Conservation (phyloP, 2,329 filamentous ascomycete species). For the Cladorrhinum sp. region DNA sequence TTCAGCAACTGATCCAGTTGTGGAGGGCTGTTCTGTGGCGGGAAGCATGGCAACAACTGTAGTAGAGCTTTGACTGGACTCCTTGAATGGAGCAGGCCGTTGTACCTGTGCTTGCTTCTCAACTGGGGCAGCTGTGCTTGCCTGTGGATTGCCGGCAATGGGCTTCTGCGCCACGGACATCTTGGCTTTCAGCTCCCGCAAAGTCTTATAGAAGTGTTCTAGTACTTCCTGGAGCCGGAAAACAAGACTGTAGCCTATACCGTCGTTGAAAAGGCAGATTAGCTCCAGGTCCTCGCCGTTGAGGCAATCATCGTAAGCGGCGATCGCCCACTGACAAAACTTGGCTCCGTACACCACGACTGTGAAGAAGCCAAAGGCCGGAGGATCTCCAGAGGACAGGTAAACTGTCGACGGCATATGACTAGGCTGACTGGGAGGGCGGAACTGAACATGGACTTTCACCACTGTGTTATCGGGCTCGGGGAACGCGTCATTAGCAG, state of each 20-base stretch:
- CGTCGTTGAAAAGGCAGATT: not conserved
- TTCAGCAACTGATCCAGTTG: not conserved
- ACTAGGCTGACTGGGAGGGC: not conserved
- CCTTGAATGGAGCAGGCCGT: not conserved
- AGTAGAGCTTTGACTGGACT: not conserved
- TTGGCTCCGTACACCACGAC: constrained; percentile 1
- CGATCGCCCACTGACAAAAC: constrained; percentile 15
- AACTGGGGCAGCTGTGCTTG: not conserved
- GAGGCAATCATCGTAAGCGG: constrained; percentile 12
- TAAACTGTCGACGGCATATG: constrained; percentile 4
- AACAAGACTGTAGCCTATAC: not conserved
- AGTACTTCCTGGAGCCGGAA: not conserved
- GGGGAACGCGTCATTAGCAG: not conserved
- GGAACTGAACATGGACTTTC: constrained; percentile 1
- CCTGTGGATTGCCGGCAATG: not conserved
- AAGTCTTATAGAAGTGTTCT: not conserved
- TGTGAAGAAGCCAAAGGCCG: constrained; percentile 10
- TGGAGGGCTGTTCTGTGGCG: not conserved
- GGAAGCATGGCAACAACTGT: not conserved
- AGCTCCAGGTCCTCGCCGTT: not conserved
- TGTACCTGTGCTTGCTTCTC: not conserved
- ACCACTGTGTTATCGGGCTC: not conserved
- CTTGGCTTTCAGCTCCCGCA: not conserved
- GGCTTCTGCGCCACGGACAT: not conserved
- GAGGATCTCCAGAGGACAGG: constrained; percentile 5